phyloP scores from a whole-genome alignment of 306 rosid genomes.

The Herpetospermum pedunculosum region DNA sequence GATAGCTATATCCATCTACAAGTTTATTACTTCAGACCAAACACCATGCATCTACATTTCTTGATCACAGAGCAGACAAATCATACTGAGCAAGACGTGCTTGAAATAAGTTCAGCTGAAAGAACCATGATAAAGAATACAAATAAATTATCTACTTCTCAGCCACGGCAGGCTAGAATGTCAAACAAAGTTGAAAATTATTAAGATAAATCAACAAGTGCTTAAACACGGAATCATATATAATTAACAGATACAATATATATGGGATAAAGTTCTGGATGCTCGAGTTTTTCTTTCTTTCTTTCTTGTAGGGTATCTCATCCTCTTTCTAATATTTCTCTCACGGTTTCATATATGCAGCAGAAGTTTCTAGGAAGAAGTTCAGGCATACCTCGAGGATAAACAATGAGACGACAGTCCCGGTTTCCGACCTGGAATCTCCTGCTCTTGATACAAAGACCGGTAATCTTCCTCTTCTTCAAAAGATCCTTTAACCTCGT shows the following conservation, averaged over 20 bases:
- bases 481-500: slow-evolving; percentile 88
- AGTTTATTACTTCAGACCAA: slow-evolving; percentile 1
- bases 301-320: background rate
- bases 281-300: background rate
- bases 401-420: slow-evolving; percentile 96
- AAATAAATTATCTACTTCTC: background rate
- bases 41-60: slow-evolving; percentile 17
- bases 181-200: background rate
- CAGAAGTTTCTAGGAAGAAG: background rate
- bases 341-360: background rate
- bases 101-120: slow-evolving; percentile 4
- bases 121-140: background rate
- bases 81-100: background rate
- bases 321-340: background rate
- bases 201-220: background rate
- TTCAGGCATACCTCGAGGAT: slow-evolving; percentile 77
- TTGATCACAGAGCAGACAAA: background rate
- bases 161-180: background rate
- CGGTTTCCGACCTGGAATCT: slow-evolving; percentile 95
- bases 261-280: background rate
- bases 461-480: slow-evolving; percentile 95
- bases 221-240: background rate
- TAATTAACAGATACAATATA: background rate
- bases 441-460: slow-evolving; percentile 95
- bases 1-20: slow-evolving; percentile 24